These are phyloP conservation scores for Echeveria elegans DNA, from an alignment of 164 flowering plant species.

Conservation along the genomic window DNA sequence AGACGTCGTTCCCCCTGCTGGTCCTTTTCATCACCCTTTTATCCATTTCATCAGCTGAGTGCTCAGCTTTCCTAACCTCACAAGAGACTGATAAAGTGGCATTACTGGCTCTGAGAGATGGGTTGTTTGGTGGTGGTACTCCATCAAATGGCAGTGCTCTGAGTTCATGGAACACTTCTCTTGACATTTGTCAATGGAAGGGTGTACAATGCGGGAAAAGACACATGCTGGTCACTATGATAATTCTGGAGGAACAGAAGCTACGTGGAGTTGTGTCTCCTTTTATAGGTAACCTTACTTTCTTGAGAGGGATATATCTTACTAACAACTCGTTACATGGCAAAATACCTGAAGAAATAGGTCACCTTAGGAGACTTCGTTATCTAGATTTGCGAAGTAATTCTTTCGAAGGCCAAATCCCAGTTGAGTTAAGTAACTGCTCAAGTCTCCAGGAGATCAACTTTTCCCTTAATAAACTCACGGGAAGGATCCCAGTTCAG, in stretches of 20 bases:
- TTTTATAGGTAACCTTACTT: not conserved
- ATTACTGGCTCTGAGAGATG: too few species aligned
- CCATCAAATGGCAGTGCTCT: not conserved
- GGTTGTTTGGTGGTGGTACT: not conserved
- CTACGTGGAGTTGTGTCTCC: not conserved
- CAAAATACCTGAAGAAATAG: not conserved
- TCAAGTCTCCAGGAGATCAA: not conserved
- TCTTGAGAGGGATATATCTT: not conserved
- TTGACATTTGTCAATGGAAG: not conserved
- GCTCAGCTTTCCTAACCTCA: too few species aligned
- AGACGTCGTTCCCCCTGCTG: too few species aligned
- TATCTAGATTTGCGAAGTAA: not conserved
- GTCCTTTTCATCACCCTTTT: too few species aligned
- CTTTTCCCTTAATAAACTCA: not conserved
- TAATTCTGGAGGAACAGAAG: not conserved
- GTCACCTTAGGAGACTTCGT: not conserved
- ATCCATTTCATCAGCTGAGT: too few species aligned
- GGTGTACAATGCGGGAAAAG: not conserved
- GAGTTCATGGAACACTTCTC: not conserved
- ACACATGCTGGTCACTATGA: slow-evolving; percentile 1
- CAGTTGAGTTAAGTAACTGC: not conserved
- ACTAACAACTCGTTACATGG: not conserved
- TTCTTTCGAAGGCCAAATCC: not conserved
- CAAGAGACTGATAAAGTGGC: too few species aligned
- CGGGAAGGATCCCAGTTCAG: not conserved